Conservation (phyloP, 2,329 filamentous ascomycete genomes). For the Colletotrichum sp. region DNA sequence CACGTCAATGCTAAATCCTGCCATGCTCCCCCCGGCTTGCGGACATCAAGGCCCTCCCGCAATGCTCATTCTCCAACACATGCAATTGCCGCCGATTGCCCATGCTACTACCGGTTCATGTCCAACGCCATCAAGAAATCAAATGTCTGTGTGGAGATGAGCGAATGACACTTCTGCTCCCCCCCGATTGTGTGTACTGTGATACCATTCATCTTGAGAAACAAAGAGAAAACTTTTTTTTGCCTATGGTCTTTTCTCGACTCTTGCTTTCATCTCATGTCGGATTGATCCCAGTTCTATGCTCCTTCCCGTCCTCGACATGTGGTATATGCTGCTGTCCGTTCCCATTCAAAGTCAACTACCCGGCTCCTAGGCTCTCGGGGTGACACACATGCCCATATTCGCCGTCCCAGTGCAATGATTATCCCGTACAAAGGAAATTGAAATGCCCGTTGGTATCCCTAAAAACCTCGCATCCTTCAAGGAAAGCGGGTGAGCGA, state of each 20-base stretch:
- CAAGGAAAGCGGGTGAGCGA: constrained; percentile 15
- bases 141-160: not conserved
- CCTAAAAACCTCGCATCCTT: constrained; percentile 17
- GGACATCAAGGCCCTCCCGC: not conserved
- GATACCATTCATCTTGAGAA: not conserved
- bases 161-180: not conserved
- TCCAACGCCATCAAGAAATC: not conserved
- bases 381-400: constrained; percentile 15
- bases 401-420: constrained; percentile 19
- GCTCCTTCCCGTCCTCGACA: constrained; percentile 12
- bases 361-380: constrained; percentile 18
- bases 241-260: constrained; percentile 22
- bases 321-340: constrained; percentile 21
- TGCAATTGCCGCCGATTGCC: not conserved
- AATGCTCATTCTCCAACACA: not conserved
- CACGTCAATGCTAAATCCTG: constrained; percentile 5
- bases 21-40: not conserved
- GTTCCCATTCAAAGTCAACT: constrained; percentile 13
- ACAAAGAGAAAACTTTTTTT: constrained; percentile 18
- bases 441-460: not conserved
- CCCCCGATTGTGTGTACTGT: not conserved
- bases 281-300: constrained; percentile 23
- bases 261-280: constrained; percentile 18
- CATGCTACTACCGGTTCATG: not conserved
- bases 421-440: constrained; percentile 5